These are phyloP conservation scores for Fraxinus albicans DNA, from an alignment of 305 asterid species.

Conservation along the genomic window DNA sequence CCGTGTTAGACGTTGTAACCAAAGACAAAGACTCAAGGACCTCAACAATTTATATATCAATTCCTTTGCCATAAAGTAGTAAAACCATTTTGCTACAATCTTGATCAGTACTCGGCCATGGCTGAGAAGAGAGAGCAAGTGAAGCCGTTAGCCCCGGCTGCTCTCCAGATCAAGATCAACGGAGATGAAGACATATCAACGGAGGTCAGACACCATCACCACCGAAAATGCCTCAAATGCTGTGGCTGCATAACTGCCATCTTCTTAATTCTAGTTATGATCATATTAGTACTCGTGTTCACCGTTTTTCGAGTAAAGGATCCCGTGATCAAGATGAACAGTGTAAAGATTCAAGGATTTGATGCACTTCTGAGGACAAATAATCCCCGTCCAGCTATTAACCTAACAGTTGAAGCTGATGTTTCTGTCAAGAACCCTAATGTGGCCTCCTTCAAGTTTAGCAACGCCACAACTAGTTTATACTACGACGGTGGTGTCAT, in stretches of 20 bases:
- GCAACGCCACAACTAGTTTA: constrained; percentile 25
- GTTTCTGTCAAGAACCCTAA: constrained; percentile 47
- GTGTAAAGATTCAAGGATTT: constrained; percentile 34
- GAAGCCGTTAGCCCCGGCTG: constrained; percentile 31
- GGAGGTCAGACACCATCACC: constrained; percentile 22
- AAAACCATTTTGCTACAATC: not conserved
- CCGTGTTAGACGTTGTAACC: not conserved
- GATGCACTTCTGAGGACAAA: constrained; percentile 21
- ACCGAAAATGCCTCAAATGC: constrained; percentile 31
- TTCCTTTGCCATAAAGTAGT: not conserved
- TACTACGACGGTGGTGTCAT: constrained; percentile 28
- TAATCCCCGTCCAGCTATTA: constrained; percentile 18
- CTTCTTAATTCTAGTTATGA: constrained; percentile 20
- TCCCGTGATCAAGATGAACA: constrained; percentile 31
- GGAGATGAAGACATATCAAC: constrained; percentile 15
- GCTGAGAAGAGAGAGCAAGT: constrained; percentile 37
- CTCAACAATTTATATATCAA: not conserved
- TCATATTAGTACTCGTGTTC: constrained; percentile 32
- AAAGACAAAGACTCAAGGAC: not conserved
- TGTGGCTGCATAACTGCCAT: constrained; percentile 47
- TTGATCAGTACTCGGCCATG: constrained; percentile 16
- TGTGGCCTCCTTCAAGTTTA: constrained; percentile 43
- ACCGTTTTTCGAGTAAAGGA: constrained; percentile 42
- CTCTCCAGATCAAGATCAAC: constrained; percentile 12
- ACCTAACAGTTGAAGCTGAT: constrained; percentile 35